Evolutionary conservation across 768 basidiomycete genomes (phyloP), one percentile per base, ranked within the genome.

Genomic region (Cubamyces lactineus): DNA sequence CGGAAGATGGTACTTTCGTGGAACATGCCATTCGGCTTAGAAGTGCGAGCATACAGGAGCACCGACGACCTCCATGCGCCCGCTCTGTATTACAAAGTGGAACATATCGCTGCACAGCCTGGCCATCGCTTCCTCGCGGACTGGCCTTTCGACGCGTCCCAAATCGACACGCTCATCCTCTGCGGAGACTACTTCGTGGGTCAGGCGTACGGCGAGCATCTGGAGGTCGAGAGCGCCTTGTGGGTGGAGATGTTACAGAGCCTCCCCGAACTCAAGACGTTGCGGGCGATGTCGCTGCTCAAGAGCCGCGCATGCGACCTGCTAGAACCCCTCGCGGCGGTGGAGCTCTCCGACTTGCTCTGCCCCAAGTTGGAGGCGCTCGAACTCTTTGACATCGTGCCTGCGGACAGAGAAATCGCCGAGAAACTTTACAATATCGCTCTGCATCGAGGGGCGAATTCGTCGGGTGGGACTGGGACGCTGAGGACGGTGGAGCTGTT

Each of bases 401-500:
- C 8, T 19, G 17, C 30, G 54, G n/a, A 6, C 6, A 17, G 2
- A 28, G 26, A 12, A 2, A 46, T 46, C 13, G 34, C 28, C 28
- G 9, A 2, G 2, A 7, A n/a, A 3, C 9, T 55, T 0, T 5
- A 30, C n/a, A 11, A 16, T 24, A 15, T 30, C 16, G 26, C 17
- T 6, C 28, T 11, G 5, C 5, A n/a, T 24, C n/a, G 34, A 3
- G 23, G 54, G 8, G 7, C 41, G 16, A n/a, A 3, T 15, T 9
- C 21, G 42, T 11, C 28, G 43, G 54, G 43, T 3, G 54, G 54
- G 7, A 8, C 21, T 16, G 34, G 34, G 34, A 7, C 9, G 34
- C 28, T 45, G 42, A 45, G 23, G 54, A 45, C 15, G 24, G 30
- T 55, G 34, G 54, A 55, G 42, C 28, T 55, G 54, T 55, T 45